These are phyloP conservation scores for Xylaria bambusicola DNA, from an alignment of 495 filamentous ascomycete genomes.

Conservation along the genomic window DNA sequence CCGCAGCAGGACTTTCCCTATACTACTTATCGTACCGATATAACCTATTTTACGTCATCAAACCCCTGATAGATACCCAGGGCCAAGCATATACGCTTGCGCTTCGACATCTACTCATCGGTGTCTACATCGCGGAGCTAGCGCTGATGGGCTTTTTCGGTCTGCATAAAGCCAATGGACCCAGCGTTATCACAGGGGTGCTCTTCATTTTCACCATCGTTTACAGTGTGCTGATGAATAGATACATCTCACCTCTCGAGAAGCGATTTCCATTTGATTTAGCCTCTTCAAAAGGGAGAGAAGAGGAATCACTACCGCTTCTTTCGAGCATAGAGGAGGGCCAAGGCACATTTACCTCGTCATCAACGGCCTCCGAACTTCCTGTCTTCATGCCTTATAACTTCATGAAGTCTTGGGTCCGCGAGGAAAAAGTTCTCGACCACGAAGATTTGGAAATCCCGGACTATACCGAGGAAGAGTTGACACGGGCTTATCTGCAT, in stretches of 20 bases:
- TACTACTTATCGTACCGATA: constrained; percentile 86
- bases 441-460: constrained; percentile 52
- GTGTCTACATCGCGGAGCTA: constrained; percentile 76
- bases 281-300: constrained; percentile 55
- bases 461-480: constrained; percentile 57
- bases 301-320: constrained; percentile 44
- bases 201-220: constrained; percentile 72
- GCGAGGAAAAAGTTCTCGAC: constrained; percentile 44
- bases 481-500: constrained; percentile 63
- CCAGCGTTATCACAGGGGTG: constrained; percentile 71
- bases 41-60: constrained; percentile 80
- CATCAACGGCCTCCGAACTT: constrained; percentile 27
- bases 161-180: constrained; percentile 66
- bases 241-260: constrained; percentile 29
- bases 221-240: constrained; percentile 61
- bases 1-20: constrained; percentile 71
- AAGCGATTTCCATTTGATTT: constrained; percentile 37
- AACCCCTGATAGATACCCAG: constrained; percentile 78
- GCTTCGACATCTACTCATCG: constrained; percentile 78
- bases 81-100: constrained; percentile 77
- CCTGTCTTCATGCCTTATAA: constrained; percentile 25
- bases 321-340: constrained; percentile 40
- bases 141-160: constrained; percentile 83
- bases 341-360: constrained; percentile 19
- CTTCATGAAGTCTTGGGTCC: constrained; percentile 29